These are phyloP conservation scores for Erysimum cheiranthoides DNA, from an alignment of 345 rosid species.

Conservation along the genomic window DNA sequence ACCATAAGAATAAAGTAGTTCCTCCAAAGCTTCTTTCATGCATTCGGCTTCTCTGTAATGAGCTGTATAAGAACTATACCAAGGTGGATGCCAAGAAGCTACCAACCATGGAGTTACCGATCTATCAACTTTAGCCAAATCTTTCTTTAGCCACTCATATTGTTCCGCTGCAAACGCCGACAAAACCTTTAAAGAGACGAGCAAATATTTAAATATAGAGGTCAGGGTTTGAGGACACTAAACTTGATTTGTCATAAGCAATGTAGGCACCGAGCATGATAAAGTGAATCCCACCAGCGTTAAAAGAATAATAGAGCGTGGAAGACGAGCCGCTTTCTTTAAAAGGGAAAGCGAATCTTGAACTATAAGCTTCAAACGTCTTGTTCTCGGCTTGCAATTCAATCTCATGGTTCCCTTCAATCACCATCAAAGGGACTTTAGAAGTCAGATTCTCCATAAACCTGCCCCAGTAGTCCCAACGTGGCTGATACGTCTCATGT, in stretches of 20 bases:
- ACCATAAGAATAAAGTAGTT: constrained; percentile 63
- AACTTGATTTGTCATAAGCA: constrained; percentile 65
- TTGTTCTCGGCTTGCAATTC: constrained; percentile 73
- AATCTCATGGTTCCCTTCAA: constrained; percentile 90
- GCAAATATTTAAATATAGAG: neutral
- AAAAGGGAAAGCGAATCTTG: constrained; percentile 86
- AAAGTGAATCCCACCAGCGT: constrained; percentile 95
- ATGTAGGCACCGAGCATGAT: constrained; percentile 84
- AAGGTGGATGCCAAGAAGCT: constrained; percentile 88
- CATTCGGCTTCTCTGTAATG: constrained; percentile 97
- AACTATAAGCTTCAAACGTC: constrained; percentile 74
- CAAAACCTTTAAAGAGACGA: neutral
- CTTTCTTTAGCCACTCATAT: constrained; percentile 78
- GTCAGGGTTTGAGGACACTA: constrained; percentile 5
- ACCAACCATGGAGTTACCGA: constrained; percentile 83
- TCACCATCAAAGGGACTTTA: constrained; percentile 79
- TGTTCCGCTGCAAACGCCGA: constrained; percentile 64
- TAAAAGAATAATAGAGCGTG: constrained; percentile 78
- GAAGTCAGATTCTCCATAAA: constrained; percentile 80
- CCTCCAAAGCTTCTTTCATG: constrained; percentile 90
- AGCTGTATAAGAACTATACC: constrained; percentile 83
- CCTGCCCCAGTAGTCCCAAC: constrained; percentile 96
- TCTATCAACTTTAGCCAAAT: constrained; percentile 65
- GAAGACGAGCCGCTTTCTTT: constrained; percentile 77
- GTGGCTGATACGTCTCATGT: constrained; percentile 86